Evolutionary conservation across 163 green algal species (phyloP), one percentile per base, ranked within the genome.

Genomic region (Scenedesmus sp.): DNA sequence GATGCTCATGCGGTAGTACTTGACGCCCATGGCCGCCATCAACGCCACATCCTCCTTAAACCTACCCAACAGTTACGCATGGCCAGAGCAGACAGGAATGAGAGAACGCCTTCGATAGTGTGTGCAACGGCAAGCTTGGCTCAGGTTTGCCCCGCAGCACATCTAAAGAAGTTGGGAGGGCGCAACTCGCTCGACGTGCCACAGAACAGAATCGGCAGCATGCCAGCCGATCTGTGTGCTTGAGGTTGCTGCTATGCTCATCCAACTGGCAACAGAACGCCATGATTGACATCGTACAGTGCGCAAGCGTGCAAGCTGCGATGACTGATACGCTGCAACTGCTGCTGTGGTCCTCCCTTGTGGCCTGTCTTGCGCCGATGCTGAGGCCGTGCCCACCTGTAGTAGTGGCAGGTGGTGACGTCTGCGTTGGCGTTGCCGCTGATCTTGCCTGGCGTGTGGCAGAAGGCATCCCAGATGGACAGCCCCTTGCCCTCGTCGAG

Each of bases 381-480:
- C n/a, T n/a, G n/a, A 24, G 3, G 15, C 22, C 22, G 33, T 33
- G 24, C 59, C 15, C 79, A 89, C 82, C 89, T 89, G 89, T 92
- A 92, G 82, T 83, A 92, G 82, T 92, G 82, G 83, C 89, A 92
- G 37, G 68, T 53, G 40, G 72, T 72, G 15, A 95, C 73, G 84
- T 97, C 95, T 24, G 93, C 95, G 0, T 90, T 96, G 61, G 94
- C 89, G 0, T 92, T 93, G 26, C 95, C 89, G 51, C 79, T 51
- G 42, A 92, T 93, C 56, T 95, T 97, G 68, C 94, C 94, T 37
- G 87, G 86, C 22, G 86, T 92, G 89, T 96, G 92, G 0, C 84
- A 91, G 80, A 96, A 96, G 10, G 89, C 93, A 82, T 96, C 94
- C 94, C 94, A 96, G 68, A 96, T 96, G n/a, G 61, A 91, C 12